A percentile compares a stretch with the other conserved stretches of the same genome.
Evolutionary conservation across 2,329 filamentous ascomycete genomes (phyloP).

Genomic region (Diplodia sapinea): DNA sequence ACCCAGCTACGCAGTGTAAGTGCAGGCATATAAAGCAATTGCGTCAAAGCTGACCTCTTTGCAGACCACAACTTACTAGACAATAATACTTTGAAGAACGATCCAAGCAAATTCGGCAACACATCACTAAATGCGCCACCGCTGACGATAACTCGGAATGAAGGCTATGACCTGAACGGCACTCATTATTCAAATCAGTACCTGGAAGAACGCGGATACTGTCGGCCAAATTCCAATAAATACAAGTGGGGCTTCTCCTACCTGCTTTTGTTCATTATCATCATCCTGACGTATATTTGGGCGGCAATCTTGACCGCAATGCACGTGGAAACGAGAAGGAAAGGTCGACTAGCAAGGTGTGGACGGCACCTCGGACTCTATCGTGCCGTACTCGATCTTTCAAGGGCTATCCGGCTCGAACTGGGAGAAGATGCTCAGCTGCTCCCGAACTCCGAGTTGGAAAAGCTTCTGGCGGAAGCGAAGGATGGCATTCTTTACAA

Average conservation of each 20-base stretch:
- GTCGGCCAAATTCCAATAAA: background rate
- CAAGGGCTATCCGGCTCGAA: background rate
- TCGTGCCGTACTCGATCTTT: conserved; percentile 6
- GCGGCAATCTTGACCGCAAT: background rate
- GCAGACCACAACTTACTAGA: too few species aligned
- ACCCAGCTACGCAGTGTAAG: background rate
- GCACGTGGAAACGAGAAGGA: background rate
- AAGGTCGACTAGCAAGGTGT: background rate
- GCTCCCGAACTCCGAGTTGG: background rate
- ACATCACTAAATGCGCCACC: background rate
- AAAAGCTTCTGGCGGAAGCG: too few species aligned
- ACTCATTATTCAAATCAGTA: background rate
- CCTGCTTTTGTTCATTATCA: background rate
- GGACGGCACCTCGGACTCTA: background rate
- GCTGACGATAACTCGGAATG: background rate
- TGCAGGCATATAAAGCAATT: too few species aligned
- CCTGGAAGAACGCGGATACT: background rate
- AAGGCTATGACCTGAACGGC: background rate
- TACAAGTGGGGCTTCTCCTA: conserved; percentile 13
- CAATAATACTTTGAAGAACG: too few species aligned
- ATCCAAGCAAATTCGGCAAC: background rate
- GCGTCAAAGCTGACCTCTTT: too few species aligned
- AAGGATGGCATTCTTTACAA: too few species aligned
- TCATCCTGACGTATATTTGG: conserved; percentile 2
- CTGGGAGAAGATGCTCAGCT: background rate